These are phyloP conservation scores for Dothideomycetidae sp. DNA, from an alignment of 2,329 filamentous ascomycete genomes.

Conservation along the genomic window DNA sequence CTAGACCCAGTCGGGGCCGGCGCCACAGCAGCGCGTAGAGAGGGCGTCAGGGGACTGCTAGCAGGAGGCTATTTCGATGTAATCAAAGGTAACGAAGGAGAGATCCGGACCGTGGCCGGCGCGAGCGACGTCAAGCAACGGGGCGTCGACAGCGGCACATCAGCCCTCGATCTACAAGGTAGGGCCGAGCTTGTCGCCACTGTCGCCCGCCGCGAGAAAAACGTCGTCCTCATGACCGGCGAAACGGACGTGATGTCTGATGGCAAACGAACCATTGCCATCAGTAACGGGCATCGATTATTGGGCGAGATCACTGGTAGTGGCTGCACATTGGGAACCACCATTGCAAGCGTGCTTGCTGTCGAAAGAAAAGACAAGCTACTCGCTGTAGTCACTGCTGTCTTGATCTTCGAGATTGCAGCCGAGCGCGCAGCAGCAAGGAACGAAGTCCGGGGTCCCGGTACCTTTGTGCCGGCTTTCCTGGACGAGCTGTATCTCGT, in stretches of 20 bases:
- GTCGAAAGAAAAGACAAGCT: slow-evolving; percentile 50
- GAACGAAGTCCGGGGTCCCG: slow-evolving; percentile 58
- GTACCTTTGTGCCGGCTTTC: slow-evolving; percentile 74
- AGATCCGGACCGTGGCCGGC: slow-evolving; percentile 62
- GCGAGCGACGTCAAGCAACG: slow-evolving; percentile 45
- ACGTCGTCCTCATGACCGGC: slow-evolving; percentile 72
- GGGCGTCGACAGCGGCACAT: slow-evolving; percentile 65
- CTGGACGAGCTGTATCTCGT: slow-evolving; percentile 52
- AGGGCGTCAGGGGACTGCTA: slow-evolving; percentile 58
- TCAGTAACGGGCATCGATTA: slow-evolving; percentile 63
- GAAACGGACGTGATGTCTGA: slow-evolving; percentile 64
- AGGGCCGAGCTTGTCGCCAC: slow-evolving; percentile 48
- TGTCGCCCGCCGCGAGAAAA: slow-evolving; percentile 54
- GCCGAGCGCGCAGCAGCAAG: slow-evolving; percentile 51
- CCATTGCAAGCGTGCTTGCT: slow-evolving; percentile 61
- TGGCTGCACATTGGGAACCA: slow-evolving; percentile 75
- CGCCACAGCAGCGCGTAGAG: slow-evolving; percentile 59
- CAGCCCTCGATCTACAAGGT: slow-evolving; percentile 38
- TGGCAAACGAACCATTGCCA: slow-evolving; percentile 49
- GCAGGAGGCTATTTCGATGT: slow-evolving; percentile 64
- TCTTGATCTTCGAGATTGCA: slow-evolving; percentile 65
- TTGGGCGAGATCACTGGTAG: slow-evolving; percentile 57
- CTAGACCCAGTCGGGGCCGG: slow-evolving; percentile 86
- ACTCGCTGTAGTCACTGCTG: slow-evolving; percentile 55
- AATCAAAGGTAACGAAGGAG: slow-evolving; percentile 88